Evolutionary conservation across 148 eudicot genomes (phyloP), one percentile per base, ranked within the genome.

Genomic region (Simmondsia chinensis): DNA sequence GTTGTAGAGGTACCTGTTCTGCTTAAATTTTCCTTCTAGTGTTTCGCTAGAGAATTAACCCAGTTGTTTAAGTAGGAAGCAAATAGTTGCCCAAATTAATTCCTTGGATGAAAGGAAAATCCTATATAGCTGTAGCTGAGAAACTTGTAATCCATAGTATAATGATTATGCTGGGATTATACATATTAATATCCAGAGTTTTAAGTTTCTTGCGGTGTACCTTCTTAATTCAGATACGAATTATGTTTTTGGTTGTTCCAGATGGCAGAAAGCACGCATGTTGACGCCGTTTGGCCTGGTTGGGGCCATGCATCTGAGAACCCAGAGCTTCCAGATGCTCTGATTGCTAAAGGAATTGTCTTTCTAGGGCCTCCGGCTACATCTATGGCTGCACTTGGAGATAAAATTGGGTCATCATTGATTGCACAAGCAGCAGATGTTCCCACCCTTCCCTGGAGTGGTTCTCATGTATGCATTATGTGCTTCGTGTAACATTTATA

Each of bases 231-330:
- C n/a, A n/a, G n/a, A n/a, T n/a, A n/a, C n/a, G n/a, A n/a, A n/a
- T n/a, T n/a, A n/a, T 45, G 31, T 30, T 52, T 44, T 23, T 41
- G 47, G 35, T 26, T 60, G 27, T 38, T 38, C 37, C 49, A 93
- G 99, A 73, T 80, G 73, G 99, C 99, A 21, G 99, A 93, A 71
- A 67, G 70, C 46, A 93, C 99, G 13, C 99, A 37, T 53, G 99
- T 93, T 20, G 99, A 93, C 59, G 99, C 99, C 38, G 99, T 93
- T 60, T 93, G 99, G 99, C 99, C 99, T 56, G 99, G 99, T 45
- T 93, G 99, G 99, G 99, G 99, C 42, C 99, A 93, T 72, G 99
- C 99, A 48, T 93, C 99, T 33, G 99, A 93, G 77, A 93, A 72
- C 44, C 99, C 99, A 11, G 99, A 93, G 67, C 66, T 93, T 13